A percentile compares a stretch with the other conserved stretches of the same genome.
Conservation (phyloP, 2,329 filamentous ascomycete species). For the Magnaporthiopsis incrustans region DNA sequence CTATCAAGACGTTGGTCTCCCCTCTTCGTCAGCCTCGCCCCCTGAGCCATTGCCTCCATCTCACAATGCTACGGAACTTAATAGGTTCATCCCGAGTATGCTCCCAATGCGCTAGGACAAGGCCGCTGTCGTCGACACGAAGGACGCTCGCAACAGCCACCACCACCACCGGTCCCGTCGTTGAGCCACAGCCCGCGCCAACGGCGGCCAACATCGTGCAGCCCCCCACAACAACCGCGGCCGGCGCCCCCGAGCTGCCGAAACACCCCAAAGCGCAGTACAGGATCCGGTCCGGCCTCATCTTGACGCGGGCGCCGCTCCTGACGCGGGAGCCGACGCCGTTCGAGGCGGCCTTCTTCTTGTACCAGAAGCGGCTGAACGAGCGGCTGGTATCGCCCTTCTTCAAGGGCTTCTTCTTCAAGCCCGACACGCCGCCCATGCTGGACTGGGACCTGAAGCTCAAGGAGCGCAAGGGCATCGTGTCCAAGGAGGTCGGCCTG, state of each 20-base stretch:
- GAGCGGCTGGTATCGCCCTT: constrained; percentile 86
- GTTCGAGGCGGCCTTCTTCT: constrained; percentile 89
- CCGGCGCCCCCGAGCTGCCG: constrained; percentile 15
- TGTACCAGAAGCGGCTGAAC: constrained; percentile 95
- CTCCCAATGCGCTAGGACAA: constrained; percentile 27
- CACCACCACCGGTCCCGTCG: constrained; percentile 17
- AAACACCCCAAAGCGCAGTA: constrained; percentile 22
- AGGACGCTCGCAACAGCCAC: constrained; percentile 26
- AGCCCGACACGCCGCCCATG: constrained; percentile 74
- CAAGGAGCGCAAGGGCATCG: constrained; percentile 60
- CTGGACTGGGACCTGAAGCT: constrained; percentile 88
- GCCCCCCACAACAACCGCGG: constrained; percentile 19
- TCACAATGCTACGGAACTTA: not conserved
- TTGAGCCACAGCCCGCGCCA: constrained; percentile 27
- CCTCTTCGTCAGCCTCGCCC: not conserved
- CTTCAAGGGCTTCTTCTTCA: constrained; percentile 89
- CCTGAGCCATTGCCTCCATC: not conserved
- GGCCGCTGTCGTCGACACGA: constrained; percentile 13
- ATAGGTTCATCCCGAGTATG: constrained; percentile 22
- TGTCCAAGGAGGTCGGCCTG: constrained; percentile 75
- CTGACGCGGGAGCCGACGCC: constrained; percentile 75
- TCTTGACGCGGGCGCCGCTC: constrained; percentile 81
- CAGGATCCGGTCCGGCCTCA: constrained; percentile 56
- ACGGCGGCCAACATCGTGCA: constrained; percentile 11
- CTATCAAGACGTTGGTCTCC: constrained; percentile 3